Conservation (phyloP, 768 basidiomycete species). For the Rhodotorula babjevae region DNA sequence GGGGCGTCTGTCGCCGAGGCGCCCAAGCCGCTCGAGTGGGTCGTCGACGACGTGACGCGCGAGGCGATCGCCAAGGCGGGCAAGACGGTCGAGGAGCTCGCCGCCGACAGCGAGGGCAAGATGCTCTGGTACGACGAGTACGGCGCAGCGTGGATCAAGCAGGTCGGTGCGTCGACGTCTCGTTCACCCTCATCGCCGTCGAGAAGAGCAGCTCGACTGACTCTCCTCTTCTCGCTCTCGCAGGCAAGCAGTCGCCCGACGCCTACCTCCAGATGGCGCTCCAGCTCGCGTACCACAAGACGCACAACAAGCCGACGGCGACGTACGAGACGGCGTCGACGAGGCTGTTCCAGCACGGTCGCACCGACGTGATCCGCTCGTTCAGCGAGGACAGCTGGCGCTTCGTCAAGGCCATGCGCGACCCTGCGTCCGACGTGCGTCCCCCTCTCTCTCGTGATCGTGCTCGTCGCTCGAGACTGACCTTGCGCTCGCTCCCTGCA, state of each 20-base stretch:
- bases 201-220: neutral
- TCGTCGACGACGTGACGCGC: constrained; percentile 58
- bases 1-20: neutral
- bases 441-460: neutral
- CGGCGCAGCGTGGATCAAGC: constrained; percentile 82
- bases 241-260: constrained; percentile 64
- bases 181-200: neutral
- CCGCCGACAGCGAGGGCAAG: constrained; percentile 75
- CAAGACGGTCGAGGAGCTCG: constrained; percentile 56
- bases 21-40: constrained; percentile 66
- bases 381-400: constrained; percentile 66
- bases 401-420: constrained; percentile 71
- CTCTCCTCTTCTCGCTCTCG: neutral
- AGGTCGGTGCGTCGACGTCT: constrained; percentile 55
- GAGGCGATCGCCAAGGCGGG: constrained; percentile 60
- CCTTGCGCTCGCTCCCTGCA: constrained; percentile 27
- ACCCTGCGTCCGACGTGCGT: constrained; percentile 46
- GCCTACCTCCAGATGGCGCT: constrained; percentile 86
- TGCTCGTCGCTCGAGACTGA: constrained; percentile 15
- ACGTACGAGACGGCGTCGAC: constrained; percentile 92
- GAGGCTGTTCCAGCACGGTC: constrained; percentile 74
- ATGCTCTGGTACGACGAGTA: constrained; percentile 76
- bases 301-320: constrained; percentile 70
- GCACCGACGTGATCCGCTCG: constrained; percentile 83
- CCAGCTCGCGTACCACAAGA: constrained; percentile 83